Conservation (phyloP, 441 rosid genomes). For the Gossypium schwendimanii region DNA sequence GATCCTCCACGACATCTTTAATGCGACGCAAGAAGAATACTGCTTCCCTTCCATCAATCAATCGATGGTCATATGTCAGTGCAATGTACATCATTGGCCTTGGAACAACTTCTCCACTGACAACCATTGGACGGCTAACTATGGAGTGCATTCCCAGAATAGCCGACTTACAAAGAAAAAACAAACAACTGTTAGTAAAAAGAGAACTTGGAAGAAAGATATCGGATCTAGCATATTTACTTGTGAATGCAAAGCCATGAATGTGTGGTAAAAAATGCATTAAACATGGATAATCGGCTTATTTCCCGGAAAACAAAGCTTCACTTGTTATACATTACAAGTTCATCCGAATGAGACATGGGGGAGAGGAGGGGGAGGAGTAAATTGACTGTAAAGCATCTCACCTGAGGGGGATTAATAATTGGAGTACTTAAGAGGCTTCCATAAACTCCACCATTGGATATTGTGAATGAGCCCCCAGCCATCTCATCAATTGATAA, state of each 20-base stretch:
- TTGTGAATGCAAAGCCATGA: background rate
- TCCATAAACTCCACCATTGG: constrained; percentile 55
- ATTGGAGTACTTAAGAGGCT: constrained; percentile 53
- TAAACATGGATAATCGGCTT: background rate
- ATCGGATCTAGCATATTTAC: background rate
- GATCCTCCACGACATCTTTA: constrained; percentile 52
- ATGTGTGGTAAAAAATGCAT: background rate
- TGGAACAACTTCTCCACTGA: constrained; percentile 32
- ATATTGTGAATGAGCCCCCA: constrained; percentile 53
- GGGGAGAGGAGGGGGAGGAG: background rate
- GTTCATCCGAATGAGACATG: background rate
- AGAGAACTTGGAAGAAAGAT: background rate
- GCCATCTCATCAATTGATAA: constrained; percentile 63
- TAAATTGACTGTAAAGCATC: background rate
- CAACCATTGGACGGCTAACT: constrained; percentile 49
- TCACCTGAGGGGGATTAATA: constrained; percentile 57
- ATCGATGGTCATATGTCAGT: constrained; percentile 47
- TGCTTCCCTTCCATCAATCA: constrained; percentile 57
- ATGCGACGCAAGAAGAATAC: constrained; percentile 52
- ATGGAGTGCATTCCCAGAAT: constrained; percentile 56
- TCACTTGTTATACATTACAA: background rate
- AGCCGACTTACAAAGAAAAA: constrained; percentile 33
- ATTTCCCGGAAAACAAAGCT: background rate
- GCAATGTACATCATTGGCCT: constrained; percentile 62
- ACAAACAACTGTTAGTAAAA: background rate